Evolutionary conservation across 108 stramenopile species (phyloP).

Genomic region (Epithemia pelagica): DNA sequence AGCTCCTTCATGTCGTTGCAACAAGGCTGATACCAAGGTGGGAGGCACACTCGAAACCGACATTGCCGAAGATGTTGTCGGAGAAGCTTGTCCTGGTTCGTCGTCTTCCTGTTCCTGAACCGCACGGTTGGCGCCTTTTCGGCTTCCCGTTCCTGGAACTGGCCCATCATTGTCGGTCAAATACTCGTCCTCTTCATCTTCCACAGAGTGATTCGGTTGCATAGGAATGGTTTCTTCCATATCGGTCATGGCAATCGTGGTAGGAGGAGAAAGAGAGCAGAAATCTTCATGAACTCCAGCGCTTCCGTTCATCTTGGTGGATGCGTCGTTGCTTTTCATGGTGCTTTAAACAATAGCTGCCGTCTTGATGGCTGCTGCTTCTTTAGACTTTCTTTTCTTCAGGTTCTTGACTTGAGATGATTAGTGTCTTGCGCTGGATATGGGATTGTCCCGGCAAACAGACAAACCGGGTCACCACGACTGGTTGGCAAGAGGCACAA

Average conservation of each 20-base stretch:
- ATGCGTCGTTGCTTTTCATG: too few relatives aligned
- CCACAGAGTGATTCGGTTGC: background rate
- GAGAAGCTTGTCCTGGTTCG: background rate
- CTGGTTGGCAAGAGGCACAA: too few relatives aligned
- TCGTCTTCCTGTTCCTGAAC: too few relatives aligned
- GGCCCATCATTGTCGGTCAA: background rate
- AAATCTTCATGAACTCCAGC: too few relatives aligned
- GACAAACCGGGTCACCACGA: background rate
- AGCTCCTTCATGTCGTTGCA: background rate
- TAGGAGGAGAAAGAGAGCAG: background rate
- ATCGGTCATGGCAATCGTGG: background rate
- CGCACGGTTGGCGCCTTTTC: too few relatives aligned
- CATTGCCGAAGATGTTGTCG: background rate
- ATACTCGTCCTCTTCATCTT: background rate
- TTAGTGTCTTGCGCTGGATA: too few relatives aligned
- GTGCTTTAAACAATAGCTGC: too few relatives aligned
- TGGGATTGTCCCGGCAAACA: background rate
- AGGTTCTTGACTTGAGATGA: too few relatives aligned
- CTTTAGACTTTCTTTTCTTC: too few relatives aligned
- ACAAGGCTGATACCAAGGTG: background rate
- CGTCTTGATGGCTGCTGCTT: too few relatives aligned
- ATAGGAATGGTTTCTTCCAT: background rate
- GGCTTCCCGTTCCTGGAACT: too few relatives aligned
- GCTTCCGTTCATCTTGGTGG: too few relatives aligned
- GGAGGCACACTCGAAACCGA: slow-evolving; percentile 1